Conservation (phyloP, 257 asterid species). For the Solanum ossicruentum region DNA sequence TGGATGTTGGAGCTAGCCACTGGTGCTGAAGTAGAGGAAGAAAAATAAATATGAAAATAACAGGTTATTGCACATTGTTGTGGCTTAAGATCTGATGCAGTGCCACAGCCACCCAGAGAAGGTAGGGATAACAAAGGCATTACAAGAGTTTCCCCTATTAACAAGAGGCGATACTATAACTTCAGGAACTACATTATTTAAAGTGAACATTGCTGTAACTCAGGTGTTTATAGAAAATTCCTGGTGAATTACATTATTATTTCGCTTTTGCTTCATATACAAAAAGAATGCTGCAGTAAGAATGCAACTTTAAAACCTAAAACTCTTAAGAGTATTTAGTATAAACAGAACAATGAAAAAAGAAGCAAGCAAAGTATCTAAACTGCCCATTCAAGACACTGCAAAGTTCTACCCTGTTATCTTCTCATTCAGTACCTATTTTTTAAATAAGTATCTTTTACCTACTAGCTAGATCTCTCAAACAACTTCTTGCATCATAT, state of each 20-base stretch:
- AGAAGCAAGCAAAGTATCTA: not conserved
- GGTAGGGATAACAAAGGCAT: not conserved
- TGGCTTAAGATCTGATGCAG: not conserved
- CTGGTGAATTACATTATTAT: not conserved
- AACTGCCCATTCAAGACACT: not conserved
- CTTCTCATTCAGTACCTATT: not conserved
- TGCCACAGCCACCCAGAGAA: not conserved
- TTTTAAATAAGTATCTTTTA: not conserved
- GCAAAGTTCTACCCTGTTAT: not conserved
- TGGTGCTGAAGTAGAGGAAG: not conserved
- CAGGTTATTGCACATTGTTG: not conserved
- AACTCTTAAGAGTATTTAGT: not conserved
- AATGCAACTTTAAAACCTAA: not conserved
- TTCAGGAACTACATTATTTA: not conserved
- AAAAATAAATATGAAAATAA: not conserved
- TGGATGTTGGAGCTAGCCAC: not conserved
- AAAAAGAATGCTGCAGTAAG: not conserved
- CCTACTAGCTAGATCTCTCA: not conserved
- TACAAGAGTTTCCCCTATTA: not conserved
- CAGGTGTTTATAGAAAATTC: not conserved
- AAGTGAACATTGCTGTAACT: not conserved
- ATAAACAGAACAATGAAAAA: not conserved
- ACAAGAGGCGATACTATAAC: not conserved
- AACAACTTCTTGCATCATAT: not conserved
- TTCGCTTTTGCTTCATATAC: not conserved